Percentiles rank a stretch among this genome's conserved stretches.
Evolutionary conservation across 1,139 yeast species (phyloP).

Genomic region (Debaryomyces coudertii): DNA sequence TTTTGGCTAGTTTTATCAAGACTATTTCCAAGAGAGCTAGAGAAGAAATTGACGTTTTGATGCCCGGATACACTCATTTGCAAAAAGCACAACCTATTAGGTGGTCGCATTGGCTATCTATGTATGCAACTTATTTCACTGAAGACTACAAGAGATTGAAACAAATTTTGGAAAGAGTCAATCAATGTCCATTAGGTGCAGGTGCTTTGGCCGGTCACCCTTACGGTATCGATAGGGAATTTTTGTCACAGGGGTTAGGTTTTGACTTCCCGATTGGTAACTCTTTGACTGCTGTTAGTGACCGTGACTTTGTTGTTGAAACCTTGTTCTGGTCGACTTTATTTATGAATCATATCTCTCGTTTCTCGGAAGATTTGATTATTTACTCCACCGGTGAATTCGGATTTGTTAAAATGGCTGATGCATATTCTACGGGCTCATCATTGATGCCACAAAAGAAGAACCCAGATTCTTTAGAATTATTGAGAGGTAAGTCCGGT

Average conservation of each 20-base stretch:
- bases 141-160: slow-evolving; percentile 85
- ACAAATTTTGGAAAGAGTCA: slow-evolving; percentile 80
- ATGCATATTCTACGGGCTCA: slow-evolving; percentile 98
- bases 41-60: slow-evolving; percentile 82
- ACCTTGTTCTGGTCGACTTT: slow-evolving; percentile 97
- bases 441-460: slow-evolving; percentile 99
- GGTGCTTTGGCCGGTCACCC: slow-evolving; percentile 99
- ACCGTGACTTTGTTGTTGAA: slow-evolving; percentile 96
- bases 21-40: slow-evolving; percentile 77
- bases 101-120: slow-evolving; percentile 97
- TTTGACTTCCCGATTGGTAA: slow-evolving; percentile 89
- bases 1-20: slow-evolving; percentile 62
- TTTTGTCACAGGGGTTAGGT: slow-evolving; percentile 74
- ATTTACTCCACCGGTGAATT: slow-evolving; percentile 97
- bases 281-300: slow-evolving; percentile 92
- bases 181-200: slow-evolving; percentile 88
- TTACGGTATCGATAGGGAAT: slow-evolving; percentile 94
- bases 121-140: slow-evolving; percentile 91
- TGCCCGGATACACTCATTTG: slow-evolving; percentile 99
- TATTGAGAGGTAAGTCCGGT: slow-evolving; percentile 95
- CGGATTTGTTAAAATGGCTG: slow-evolving; percentile 90
- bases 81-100: slow-evolving; percentile 99
- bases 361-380: slow-evolving; percentile 92
- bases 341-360: slow-evolving; percentile 91
- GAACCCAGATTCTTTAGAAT: slow-evolving; percentile 94